Percentiles rank a stretch among this genome's conserved stretches.
Evolutionary conservation across 2,329 filamentous ascomycete genomes (phyloP).

Genomic region (Rasamsonia emersonii): DNA sequence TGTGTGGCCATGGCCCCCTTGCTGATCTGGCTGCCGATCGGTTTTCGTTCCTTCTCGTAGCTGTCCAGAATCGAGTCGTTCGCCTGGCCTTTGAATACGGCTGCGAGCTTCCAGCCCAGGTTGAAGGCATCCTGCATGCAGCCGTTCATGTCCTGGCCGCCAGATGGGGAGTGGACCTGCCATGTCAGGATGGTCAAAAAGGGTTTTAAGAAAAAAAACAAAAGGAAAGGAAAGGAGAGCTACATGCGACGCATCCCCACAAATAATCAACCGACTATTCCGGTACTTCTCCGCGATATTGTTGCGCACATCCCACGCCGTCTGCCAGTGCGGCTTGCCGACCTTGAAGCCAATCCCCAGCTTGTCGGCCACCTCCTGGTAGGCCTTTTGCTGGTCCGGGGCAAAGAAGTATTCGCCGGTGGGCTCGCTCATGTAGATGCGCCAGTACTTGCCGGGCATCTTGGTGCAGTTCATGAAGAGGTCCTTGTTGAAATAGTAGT

Average conservation of each 20-base stretch:
- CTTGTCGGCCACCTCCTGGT: constrained; percentile 3
- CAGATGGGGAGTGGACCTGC: constrained; percentile 13
- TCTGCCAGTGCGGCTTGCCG: constrained; percentile 2
- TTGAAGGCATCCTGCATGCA: constrained; percentile 16
- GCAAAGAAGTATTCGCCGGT: constrained; percentile 1
- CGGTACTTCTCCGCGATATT: constrained; percentile 1
- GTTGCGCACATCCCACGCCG: constrained; percentile 2
- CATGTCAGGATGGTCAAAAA: too few species aligned
- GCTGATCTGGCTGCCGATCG: constrained; percentile 1
- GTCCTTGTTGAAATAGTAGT: constrained; percentile 4
- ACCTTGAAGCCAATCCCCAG: constrained; percentile 3
- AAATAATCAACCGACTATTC: neutral
- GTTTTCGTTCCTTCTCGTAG: constrained; percentile 11
- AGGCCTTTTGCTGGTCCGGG: constrained; percentile 2
- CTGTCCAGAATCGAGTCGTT: constrained; percentile 8
- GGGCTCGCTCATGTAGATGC: constrained; percentile 4
- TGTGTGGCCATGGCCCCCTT: constrained; percentile 1
- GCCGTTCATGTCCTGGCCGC: constrained; percentile 16
- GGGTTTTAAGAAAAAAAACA: too few species aligned
- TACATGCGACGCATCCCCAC: constrained; percentile 16
- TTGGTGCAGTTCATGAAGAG: constrained; percentile 4
- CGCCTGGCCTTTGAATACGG: constrained; percentile 10
- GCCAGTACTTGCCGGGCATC: constrained; percentile 3
- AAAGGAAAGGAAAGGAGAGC: too few species aligned
- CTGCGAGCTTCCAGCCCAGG: too few species aligned